Evolutionary conservation across 2,329 filamentous ascomycete genomes (phyloP).

Genomic region (Herpotrichia juniperi): DNA sequence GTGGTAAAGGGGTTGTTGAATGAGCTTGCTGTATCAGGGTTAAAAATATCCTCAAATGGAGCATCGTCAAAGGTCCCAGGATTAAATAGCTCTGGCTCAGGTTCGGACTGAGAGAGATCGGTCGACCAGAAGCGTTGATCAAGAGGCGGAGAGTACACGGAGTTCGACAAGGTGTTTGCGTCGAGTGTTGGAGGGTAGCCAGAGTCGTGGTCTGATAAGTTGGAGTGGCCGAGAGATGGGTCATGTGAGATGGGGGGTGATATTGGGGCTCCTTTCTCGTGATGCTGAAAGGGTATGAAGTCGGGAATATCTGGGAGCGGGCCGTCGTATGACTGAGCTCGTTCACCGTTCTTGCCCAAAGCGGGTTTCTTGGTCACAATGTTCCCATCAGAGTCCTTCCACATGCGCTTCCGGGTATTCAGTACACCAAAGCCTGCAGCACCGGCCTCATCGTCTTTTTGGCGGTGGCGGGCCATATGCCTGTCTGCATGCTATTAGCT

Average conservation of each 20-base stretch:
- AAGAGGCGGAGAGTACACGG: constrained; percentile 29
- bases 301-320: constrained; percentile 24
- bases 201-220: constrained; percentile 35
- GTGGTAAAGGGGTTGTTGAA: constrained; percentile 72
- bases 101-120: constrained; percentile 36
- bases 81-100: constrained; percentile 25
- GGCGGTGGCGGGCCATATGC: constrained; percentile 61
- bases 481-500: constrained; percentile 53
- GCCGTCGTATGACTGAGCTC: constrained; percentile 7
- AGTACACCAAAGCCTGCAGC: constrained; percentile 58
- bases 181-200: constrained; percentile 25
- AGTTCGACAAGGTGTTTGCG: constrained; percentile 21
- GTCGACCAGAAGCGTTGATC: constrained; percentile 41
- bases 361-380: constrained; percentile 55
- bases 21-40: constrained; percentile 66
- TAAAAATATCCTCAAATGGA: constrained; percentile 62
- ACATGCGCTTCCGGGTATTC: constrained; percentile 62
- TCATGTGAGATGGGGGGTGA: constrained; percentile 42
- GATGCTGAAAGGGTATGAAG: constrained; percentile 25
- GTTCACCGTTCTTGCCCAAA: constrained; percentile 18
- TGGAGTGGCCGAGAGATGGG: constrained; percentile 23
- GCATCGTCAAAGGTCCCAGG: constrained; percentile 36
- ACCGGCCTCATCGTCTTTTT: constrained; percentile 63
- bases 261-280: constrained; percentile 35
- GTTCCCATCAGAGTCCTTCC: constrained; percentile 60